phyloP scores from a whole-genome alignment of 305 asterid genomes.

The Rubia peregrina region DNA sequence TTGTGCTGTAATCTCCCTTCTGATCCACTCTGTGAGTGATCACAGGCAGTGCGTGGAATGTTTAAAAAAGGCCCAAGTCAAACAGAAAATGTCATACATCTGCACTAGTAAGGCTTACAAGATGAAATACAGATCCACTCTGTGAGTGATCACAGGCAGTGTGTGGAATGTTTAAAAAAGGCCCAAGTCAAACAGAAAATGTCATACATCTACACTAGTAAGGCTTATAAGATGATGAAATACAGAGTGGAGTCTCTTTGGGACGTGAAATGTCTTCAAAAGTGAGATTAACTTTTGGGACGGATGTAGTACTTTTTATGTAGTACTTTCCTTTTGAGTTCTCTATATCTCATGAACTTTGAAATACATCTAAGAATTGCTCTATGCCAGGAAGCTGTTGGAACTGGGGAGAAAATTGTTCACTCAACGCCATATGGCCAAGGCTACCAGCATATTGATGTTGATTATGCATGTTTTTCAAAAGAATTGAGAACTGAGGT shows the following conservation, averaged over 20 bases:
- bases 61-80: no score
- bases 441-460: conserved; percentile 30
- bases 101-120: no score
- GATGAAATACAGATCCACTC: no score
- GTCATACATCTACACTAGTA: no score
- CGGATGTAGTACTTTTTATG: background rate
- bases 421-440: conserved; percentile 32
- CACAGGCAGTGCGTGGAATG: background rate
- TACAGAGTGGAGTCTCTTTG: background rate
- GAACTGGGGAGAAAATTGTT: conserved; percentile 30
- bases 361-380: background rate
- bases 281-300: background rate
- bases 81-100: no score
- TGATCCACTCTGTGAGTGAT: background rate
- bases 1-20: background rate
- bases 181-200: no score
- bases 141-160: background rate
- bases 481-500: conserved; percentile 29
- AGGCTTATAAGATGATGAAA: no score
- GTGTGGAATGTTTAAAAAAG: no score
- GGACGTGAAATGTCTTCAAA: background rate
- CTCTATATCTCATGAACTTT: background rate
- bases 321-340: background rate
- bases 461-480: conserved; percentile 34
- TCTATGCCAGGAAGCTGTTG: conserved; percentile 41